phyloP scores from a whole-genome alignment of 148 eudicot genomes.

The Rhododendron kiyosumense region DNA sequence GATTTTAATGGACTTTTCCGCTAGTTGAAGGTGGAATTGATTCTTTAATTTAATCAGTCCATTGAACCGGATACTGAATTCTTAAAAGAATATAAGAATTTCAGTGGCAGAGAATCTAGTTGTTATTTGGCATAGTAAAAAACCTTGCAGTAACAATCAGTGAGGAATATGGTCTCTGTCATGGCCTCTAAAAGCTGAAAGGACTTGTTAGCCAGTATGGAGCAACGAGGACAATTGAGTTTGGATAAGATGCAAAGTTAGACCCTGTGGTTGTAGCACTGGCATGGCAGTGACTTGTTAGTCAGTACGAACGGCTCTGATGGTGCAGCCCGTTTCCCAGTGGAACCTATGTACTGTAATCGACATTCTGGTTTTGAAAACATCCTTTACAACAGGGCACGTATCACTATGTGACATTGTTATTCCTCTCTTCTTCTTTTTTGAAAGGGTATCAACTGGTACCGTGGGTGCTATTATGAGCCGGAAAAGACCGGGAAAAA shows the following conservation, averaged over 20 bases:
- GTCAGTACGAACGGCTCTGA: too few relatives aligned
- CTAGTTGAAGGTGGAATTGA: neutral
- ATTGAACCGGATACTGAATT: neutral
- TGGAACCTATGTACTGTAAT: neutral
- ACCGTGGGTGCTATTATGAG: neutral
- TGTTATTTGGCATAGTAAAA: neutral
- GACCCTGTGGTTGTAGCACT: neutral
- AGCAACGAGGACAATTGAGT: neutral
- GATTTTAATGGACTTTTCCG: neutral
- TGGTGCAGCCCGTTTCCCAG: neutral
- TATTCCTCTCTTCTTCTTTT: neutral
- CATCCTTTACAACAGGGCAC: neutral
- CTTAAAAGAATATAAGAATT: neutral
- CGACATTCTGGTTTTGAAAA: neutral
- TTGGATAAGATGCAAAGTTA: neutral
- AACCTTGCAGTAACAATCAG: neutral
- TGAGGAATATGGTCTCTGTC: neutral
- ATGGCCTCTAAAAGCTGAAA: neutral
- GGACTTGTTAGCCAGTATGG: neutral
- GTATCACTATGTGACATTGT: neutral
- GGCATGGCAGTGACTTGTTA: neutral
- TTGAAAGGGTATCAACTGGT: neutral
- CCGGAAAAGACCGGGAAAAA: neutral
- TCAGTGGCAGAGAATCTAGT: neutral
- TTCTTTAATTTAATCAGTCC: neutral